A percentile compares a stretch with the other conserved stretches of the same genome.
These are phyloP conservation scores for Hypoxylon sp. DNA, from an alignment of 2,329 filamentous ascomycete genomes.

Conservation along the genomic window DNA sequence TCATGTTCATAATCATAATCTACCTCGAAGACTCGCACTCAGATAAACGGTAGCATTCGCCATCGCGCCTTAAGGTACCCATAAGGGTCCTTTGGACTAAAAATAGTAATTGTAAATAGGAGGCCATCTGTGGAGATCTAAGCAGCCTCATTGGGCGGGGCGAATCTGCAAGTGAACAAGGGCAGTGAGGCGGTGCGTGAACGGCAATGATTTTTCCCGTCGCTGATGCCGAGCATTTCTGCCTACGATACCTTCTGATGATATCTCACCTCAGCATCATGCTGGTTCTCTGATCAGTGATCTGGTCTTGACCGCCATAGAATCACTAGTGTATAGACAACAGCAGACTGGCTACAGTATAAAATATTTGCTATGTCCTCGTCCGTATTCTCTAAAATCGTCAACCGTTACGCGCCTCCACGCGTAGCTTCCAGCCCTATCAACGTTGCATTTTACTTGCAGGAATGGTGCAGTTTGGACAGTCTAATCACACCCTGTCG, in stretches of 20 bases:
- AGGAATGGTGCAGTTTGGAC: neutral
- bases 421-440: conserved; percentile 24
- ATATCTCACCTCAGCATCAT: conserved; percentile 35
- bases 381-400: neutral
- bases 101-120: conserved; percentile 41
- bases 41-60: conserved; percentile 11
- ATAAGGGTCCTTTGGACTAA: conserved; percentile 31
- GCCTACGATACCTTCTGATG: neutral
- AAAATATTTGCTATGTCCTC: neutral
- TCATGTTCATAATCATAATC: neutral
- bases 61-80: conserved; percentile 16
- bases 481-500: conserved; percentile 1
- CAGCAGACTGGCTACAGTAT: neutral
- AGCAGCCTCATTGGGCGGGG: conserved; percentile 39
- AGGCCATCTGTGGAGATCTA: conserved; percentile 35
- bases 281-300: neutral
- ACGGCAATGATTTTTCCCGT: conserved; percentile 10
- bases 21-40: neutral
- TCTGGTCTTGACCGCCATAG: conserved; percentile 5
- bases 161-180: conserved; percentile 7
- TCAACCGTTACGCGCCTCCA: neutral
- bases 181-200: conserved; percentile 40
- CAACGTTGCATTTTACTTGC: conserved; percentile 25
- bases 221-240: conserved; percentile 25
- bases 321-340: neutral